Evolutionary conservation across 2,329 filamentous ascomycete genomes (phyloP), one percentile per base, ranked within the genome.

Genomic region (Bipolaris zeicola): DNA sequence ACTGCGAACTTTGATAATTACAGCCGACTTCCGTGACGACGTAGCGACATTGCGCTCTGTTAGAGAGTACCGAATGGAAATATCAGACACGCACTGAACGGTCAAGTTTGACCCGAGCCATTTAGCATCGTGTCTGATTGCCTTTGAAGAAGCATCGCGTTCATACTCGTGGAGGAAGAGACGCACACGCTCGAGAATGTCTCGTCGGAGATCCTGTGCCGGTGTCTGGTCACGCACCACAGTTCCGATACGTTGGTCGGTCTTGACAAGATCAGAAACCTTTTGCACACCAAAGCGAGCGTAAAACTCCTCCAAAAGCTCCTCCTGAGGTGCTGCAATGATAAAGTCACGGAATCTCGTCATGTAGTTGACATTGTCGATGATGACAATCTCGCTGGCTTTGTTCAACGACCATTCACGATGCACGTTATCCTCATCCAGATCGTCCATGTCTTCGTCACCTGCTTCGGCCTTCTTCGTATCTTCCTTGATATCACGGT

Each of bases 101-200:
- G 80, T 82, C 13, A 99, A 79, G 63, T 96, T 90, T 70, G 91
- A 90, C 67, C 96, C 92, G 10, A 99, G 81, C 95, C 95, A 99
- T 66, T 89, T 91, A 6, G 87, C 84, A 72, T 98, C 93, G 68
- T 95, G 91, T 64, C 89, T 89, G 69, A 99, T 87, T n/a, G 84
- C 82, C 34, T 75, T 75, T 1, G 70, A 70, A 1, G 72, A 74
- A n/a, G 66, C 68, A 57, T 96, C 90, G 4, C 85, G 81, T 34
- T 87, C 85, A 71, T 94, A 89, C 68, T 91, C 93, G 69, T 97
- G 89, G 26, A 99, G 80, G 74, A 98, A 99, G 24, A 99, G 83
- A 62, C 94, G 91, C 51, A 90, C 89, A 52, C 95, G 87, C 74
- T 99, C 96, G 4, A 96, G 80, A 16, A 98, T 90, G 60, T 94